Percentiles rank a stretch among this genome's conserved stretches.
Conservation (phyloP, 2,329 filamentous ascomycete genomes). For the Colletotrichum nymphaeae region DNA sequence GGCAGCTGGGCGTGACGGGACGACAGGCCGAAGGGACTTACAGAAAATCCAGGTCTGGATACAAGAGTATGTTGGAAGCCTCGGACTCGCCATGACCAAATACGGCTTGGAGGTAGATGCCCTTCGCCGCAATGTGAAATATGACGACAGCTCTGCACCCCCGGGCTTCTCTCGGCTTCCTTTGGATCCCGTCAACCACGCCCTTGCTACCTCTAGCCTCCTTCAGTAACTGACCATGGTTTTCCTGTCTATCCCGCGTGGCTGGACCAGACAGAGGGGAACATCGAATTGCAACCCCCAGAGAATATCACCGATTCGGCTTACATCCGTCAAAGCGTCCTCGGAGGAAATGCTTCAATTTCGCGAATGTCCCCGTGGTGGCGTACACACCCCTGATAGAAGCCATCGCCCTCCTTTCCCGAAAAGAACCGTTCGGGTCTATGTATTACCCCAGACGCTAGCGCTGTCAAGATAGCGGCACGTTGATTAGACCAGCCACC, state of each 20-base stretch:
- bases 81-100: too few species aligned
- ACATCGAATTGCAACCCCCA: too few species aligned
- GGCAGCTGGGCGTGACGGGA: neutral
- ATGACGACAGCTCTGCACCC: neutral
- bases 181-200: neutral
- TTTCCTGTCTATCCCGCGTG: neutral
- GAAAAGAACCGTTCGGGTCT: neutral
- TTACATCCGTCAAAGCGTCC: neutral
- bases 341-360: neutral
- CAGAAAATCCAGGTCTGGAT: neutral
- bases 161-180: neutral
- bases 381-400: neutral
- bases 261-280: neutral
- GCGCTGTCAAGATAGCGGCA: neutral
- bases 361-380: neutral
- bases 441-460: too few species aligned
- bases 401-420: neutral
- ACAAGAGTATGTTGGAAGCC: too few species aligned
- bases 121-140: neutral
- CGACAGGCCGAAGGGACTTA: too few species aligned
- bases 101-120: neutral
- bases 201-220: neutral
- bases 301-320: neutral
- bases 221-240: too few species aligned
- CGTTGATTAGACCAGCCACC: neutral